Conservation (phyloP, 2,329 filamentous ascomycete genomes). For the Colletotrichum sp. region DNA sequence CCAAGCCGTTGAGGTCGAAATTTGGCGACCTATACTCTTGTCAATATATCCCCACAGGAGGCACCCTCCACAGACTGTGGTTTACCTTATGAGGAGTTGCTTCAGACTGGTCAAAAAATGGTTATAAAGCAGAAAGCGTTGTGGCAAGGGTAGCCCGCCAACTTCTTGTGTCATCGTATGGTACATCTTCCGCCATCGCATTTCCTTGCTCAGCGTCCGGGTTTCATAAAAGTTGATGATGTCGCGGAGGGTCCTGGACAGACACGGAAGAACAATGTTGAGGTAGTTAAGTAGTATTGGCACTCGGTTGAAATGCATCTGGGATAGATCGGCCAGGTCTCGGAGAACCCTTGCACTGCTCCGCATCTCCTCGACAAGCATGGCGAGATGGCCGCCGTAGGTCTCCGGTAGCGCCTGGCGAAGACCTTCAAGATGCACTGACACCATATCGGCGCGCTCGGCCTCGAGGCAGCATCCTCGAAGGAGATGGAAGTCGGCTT, state of each 20-base stretch:
- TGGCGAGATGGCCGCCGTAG: constrained; percentile 51
- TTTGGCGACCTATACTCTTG: constrained; percentile 45
- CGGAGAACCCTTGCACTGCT: constrained; percentile 51
- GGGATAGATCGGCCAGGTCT: constrained; percentile 59
- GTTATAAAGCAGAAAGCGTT: constrained; percentile 62
- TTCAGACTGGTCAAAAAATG: constrained; percentile 55
- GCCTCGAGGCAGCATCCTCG: constrained; percentile 61
- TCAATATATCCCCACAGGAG: background rate
- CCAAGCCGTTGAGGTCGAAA: constrained; percentile 62
- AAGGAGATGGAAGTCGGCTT: constrained; percentile 44
- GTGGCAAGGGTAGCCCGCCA: constrained; percentile 53
- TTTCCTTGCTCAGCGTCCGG: constrained; percentile 47
- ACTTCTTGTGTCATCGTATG: constrained; percentile 59
- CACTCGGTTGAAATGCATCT: constrained; percentile 54
- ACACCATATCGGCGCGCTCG: constrained; percentile 53
- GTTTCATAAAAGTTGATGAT: constrained; percentile 59
- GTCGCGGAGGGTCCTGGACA: constrained; percentile 56
- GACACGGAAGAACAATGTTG: constrained; percentile 60
- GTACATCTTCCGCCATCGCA: constrained; percentile 65
- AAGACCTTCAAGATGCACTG: constrained; percentile 53
- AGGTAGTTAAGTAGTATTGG: constrained; percentile 60
- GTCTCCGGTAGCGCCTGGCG: constrained; percentile 47
- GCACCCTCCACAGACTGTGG: background rate
- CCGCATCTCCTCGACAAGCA: constrained; percentile 53
- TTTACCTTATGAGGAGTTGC: constrained; percentile 56